Evolutionary conservation across 305 asterid genomes (phyloP), one percentile per base, ranked within the genome.

Genomic region (Solanum hybrid): DNA sequence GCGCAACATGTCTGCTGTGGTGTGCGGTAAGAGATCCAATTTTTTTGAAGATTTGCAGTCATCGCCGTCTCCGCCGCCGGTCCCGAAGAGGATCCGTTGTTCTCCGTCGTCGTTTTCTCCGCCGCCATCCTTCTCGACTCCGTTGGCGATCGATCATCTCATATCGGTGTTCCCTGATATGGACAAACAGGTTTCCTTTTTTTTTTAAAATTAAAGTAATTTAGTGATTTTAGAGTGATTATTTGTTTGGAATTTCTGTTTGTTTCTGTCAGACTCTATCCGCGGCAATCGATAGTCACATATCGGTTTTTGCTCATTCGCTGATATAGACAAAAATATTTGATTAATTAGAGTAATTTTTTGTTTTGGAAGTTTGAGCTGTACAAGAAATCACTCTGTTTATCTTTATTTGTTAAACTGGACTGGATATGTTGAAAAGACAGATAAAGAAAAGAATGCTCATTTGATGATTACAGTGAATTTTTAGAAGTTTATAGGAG

Each of bases 11-110:
- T 97, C 99, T 97, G 99, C 99, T 92, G 94, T 95, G 92, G 94
- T 97, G 96, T 95, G 98, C 93, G 99, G 99, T 84, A 97, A 97
- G 98, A 97, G 99, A 95, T 94, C 99, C 91, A 96, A 93, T 93
- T 92, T 96, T 91, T 97, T 97, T 92, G 98, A 95, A 94, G 99
- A 96, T 86, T 90, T 91, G 91, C 93, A 85, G 32, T 90, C 93
- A 29, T 93, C 98, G 79, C 94, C 99, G 87, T 94, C 99, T 73
- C 96, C 98, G 90, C 93, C 98, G 89, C 98, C 98, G 77, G 94
- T 92, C 14, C 92, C 97, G 56, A 97, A 97, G 92, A 95, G 99
- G 88, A 95, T 94, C 91, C 99, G 98, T 85, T 95, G 98, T 87
- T 96, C 96, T 26, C 94, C 98, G 37, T 93, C 96, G 17, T 91